Percentiles rank a stretch among this genome's conserved stretches.
These are phyloP conservation scores for Alternaria triticimaculans DNA, from an alignment of 2,329 filamentous ascomycete species.

Conservation along the genomic window DNA sequence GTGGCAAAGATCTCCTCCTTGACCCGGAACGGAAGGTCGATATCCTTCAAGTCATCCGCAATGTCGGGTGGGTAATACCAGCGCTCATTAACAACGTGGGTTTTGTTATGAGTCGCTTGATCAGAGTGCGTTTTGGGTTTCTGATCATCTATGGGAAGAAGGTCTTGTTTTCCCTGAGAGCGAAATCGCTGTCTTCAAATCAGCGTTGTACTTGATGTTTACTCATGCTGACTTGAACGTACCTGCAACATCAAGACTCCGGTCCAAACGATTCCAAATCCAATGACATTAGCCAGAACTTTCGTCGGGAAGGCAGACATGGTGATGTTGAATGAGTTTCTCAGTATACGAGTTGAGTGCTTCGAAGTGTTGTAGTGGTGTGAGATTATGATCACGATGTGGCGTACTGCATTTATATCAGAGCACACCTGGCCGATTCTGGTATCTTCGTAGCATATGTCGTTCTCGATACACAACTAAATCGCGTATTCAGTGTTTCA, in stretches of 20 bases:
- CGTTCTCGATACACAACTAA: neutral
- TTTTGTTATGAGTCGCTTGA: neutral
- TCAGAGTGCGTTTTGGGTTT: neutral
- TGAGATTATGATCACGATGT: neutral
- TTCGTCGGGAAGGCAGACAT: neutral
- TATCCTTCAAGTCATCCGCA: constrained; percentile 4
- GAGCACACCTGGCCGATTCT: neutral
- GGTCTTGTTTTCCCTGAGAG: neutral
- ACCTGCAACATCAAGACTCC: neutral
- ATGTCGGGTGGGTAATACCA: constrained; percentile 9
- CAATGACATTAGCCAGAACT: neutral
- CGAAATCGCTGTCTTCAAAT: neutral
- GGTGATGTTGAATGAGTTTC: neutral
- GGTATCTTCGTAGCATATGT: neutral
- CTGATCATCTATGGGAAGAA: neutral
- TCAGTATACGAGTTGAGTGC: neutral
- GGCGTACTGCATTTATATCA: neutral
- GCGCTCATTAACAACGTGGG: neutral
- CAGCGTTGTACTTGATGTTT: neutral
- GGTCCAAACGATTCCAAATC: neutral
- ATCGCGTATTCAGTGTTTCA: neutral
- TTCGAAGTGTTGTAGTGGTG: neutral
- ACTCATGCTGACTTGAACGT: neutral
- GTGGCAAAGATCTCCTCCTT: constrained; percentile 21
- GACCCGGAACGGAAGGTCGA: neutral